A percentile compares a stretch with the other conserved stretches of the same genome.
Evolutionary conservation across 2,329 filamentous ascomycete genomes (phyloP).

Genomic region (Cordyceps pruinosa): DNA sequence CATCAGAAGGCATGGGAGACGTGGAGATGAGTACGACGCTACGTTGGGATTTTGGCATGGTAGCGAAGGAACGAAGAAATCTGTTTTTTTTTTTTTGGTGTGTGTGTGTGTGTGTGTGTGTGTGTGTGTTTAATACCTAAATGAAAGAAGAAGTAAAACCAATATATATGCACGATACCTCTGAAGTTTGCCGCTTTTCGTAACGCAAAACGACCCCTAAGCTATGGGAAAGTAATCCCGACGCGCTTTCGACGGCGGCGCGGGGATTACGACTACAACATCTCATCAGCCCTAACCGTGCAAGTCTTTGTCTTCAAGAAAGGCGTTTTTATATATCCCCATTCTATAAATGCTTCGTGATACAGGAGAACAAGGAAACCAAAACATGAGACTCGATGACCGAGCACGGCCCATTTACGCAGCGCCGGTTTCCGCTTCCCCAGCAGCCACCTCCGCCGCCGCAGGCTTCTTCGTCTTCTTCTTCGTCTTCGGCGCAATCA

Average conservation of each 20-base stretch:
- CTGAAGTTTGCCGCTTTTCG: neutral
- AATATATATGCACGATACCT: neutral
- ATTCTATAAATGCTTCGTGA: constrained; percentile 3
- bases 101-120: no score
- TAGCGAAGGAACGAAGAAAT: neutral
- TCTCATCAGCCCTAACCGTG: no score
- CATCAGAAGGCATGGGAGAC: neutral
- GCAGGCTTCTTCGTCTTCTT: constrained; percentile 40
- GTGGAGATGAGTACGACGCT: neutral
- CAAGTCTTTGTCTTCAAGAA: neutral
- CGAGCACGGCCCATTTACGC: neutral
- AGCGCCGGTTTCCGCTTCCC: constrained; percentile 23
- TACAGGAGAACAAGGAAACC: neutral
- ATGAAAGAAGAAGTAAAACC: neutral
- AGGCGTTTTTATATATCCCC: neutral
- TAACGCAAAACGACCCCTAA: no score
- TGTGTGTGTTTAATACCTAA: neutral
- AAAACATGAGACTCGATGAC: neutral
- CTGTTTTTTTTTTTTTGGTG: neutral
- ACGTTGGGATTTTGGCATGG: constrained; percentile 3
- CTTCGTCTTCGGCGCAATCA: constrained; percentile 37
- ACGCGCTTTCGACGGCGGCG: no score
- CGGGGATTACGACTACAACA: no score
- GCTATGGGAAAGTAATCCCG: no score
- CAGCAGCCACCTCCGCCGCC: constrained; percentile 18